phyloP scores from a whole-genome alignment of 1,284 basidiomycete species.

The Ceratobasidium sp. region DNA sequence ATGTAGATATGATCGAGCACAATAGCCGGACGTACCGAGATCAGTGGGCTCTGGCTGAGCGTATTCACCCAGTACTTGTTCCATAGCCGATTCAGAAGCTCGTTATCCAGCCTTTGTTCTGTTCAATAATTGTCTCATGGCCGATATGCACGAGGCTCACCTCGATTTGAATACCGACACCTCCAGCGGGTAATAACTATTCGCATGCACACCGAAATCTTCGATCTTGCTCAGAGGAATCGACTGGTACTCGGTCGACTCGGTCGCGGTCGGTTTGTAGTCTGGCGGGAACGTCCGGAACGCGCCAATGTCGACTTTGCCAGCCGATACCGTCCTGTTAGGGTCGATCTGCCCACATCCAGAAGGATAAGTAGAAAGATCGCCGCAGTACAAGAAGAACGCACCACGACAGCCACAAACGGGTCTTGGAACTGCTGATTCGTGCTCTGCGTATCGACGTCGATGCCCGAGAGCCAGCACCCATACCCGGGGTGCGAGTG shows the following conservation, averaged over 20 bases:
- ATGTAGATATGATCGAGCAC: background rate
- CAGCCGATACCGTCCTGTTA: constrained; percentile 96
- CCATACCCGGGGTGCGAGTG: constrained; percentile 98
- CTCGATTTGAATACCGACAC: constrained; percentile 95
- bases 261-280: constrained; percentile 78
- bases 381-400: constrained; percentile 51
- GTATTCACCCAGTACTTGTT: constrained; percentile 99
- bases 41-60: constrained; percentile 87
- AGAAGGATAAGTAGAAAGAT: constrained; percentile 27
- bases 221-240: constrained; percentile 96
- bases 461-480: constrained; percentile 97
- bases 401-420: constrained; percentile 94
- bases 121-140: background rate
- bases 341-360: constrained; percentile 83
- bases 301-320: constrained; percentile 98
- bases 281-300: constrained; percentile 95
- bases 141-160: background rate
- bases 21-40: constrained; percentile 71
- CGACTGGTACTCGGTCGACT: constrained; percentile 88
- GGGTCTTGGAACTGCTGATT: constrained; percentile 97
- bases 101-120: constrained; percentile 69
- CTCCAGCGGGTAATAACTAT: constrained; percentile 93
- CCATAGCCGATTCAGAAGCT: constrained; percentile 91
- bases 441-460: constrained; percentile 94
- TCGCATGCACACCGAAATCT: constrained; percentile 98